These are phyloP conservation scores for Trichoderma oligosporum DNA, from an alignment of 2,329 filamentous ascomycete species.

Conservation along the genomic window DNA sequence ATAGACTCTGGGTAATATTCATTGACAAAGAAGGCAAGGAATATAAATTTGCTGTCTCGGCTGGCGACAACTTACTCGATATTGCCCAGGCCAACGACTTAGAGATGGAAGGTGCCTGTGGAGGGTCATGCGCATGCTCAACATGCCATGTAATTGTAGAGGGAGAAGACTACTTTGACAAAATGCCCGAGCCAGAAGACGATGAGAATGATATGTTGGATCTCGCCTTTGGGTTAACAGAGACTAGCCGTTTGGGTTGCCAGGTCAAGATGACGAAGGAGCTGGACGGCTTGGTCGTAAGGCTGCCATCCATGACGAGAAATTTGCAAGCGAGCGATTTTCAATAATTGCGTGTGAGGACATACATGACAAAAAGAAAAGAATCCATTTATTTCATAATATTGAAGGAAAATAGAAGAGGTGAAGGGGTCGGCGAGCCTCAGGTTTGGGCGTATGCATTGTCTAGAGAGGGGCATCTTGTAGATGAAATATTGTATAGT, in stretches of 20 bases:
- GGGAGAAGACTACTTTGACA: slow-evolving; percentile 69
- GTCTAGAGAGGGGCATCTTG: slow-evolving; percentile 15
- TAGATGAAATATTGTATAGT: slow-evolving; percentile 15
- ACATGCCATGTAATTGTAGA: slow-evolving; percentile 88
- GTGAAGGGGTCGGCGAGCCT: slow-evolving; percentile 8
- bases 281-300: slow-evolving; percentile 79
- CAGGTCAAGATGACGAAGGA: slow-evolving; percentile 91
- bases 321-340: slow-evolving; percentile 97
- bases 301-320: slow-evolving; percentile 86
- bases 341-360: slow-evolving; percentile 31
- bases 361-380: neutral
- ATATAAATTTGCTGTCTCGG: slow-evolving; percentile 72
- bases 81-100: slow-evolving; percentile 92
- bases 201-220: slow-evolving; percentile 91
- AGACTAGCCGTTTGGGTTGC: slow-evolving; percentile 79
- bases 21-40: slow-evolving; percentile 82
- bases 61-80: slow-evolving; percentile 90
- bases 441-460: slow-evolving; percentile 10
- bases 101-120: slow-evolving; percentile 98
- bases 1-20: slow-evolving; percentile 82
- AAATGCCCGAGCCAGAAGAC: slow-evolving; percentile 72
- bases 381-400: slow-evolving; percentile 17
- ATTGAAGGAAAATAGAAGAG: slow-evolving; percentile 17
- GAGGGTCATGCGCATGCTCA: slow-evolving; percentile 87
- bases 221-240: slow-evolving; percentile 82